A percentile compares a stretch with the other conserved stretches of the same genome.
Conservation (phyloP, 2,329 filamentous ascomycete genomes). For the Canariomyces notabilis region DNA sequence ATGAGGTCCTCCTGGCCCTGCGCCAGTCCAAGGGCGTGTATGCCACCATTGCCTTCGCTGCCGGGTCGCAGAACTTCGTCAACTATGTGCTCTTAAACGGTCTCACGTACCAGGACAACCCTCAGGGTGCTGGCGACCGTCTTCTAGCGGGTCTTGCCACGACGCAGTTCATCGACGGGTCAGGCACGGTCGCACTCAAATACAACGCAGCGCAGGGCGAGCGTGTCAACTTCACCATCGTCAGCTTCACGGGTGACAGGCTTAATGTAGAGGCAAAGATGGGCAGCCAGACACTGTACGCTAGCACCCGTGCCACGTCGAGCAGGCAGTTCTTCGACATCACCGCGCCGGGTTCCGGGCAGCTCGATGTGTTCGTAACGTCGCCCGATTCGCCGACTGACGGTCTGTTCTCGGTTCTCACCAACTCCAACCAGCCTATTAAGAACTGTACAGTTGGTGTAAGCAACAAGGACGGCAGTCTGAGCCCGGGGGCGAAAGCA, state of each 20-base stretch:
- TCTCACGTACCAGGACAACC: conserved; percentile 24
- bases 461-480: conserved; percentile 8
- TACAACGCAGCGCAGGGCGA: conserved; percentile 22
- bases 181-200: conserved; percentile 16
- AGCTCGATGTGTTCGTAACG: conserved; percentile 21
- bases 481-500: conserved; percentile 22
- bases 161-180: conserved; percentile 21
- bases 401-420: conserved; percentile 21
- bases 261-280: conserved; percentile 16
- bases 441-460: conserved; percentile 26
- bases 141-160: conserved; percentile 23
- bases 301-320: not conserved
- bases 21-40: conserved; percentile 23
- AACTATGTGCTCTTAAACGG: conserved; percentile 26
- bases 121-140: conserved; percentile 20
- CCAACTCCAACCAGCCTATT: conserved; percentile 21
- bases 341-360: conserved; percentile 17
- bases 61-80: conserved; percentile 22
- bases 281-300: conserved; percentile 17
- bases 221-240: conserved; percentile 21
- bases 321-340: conserved; percentile 11
- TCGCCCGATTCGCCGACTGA: conserved; percentile 15
- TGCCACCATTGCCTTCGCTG: conserved; percentile 22
- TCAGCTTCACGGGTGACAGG: conserved; percentile 17
- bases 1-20: conserved; percentile 20